Evolutionary conservation across 148 eudicot genomes (phyloP), one percentile per base, ranked within the genome.

Genomic region (Dysphania ambrosioides): DNA sequence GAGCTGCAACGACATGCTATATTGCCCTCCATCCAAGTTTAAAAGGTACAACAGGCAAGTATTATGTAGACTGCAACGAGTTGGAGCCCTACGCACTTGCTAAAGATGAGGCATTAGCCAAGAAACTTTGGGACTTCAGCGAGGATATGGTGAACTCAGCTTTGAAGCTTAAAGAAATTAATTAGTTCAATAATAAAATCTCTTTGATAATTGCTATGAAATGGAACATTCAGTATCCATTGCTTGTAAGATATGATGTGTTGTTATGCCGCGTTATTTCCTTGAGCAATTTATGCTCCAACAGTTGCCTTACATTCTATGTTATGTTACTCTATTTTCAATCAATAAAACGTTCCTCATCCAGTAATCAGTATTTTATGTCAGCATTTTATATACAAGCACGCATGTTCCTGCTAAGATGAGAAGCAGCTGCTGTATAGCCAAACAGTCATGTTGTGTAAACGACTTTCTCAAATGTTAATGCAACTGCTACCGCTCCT

Each of bases 1-100:
- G 97, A 63, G 93, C 97, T 24, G 88, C 97, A 8, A 91, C 97
- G 40, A 85, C 91, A 1, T 91, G 97, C 76, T 91, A 84, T 29
- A 88, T 86, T 0, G 93, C 97, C 3, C 86, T 91, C 24, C 88
- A 88, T 70, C 91, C 90, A 1, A 74, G 79, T 3, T 31, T 90
- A 79, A 88, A 84, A 76, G 92, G 88, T 2, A 82, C 73, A 3
- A 87, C 82, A 0, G 91, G 89, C 23, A 92, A 88, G 82, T 90
- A 92, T 57, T 92, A 80, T 36, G 62, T 80, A 47, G 97, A 92
- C 71, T 86, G 97, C 83, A 90, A 90, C 9, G 93, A 90, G 79
- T 79, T 73, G 63, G 71, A 63, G 53, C 85, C 90, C 1, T 74
- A 87, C 83, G 73, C 76, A 38, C 72, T 66, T 8, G 91, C 97